Conservation (phyloP, 495 filamentous ascomycete genomes). For the Penicillium argentinense region DNA sequence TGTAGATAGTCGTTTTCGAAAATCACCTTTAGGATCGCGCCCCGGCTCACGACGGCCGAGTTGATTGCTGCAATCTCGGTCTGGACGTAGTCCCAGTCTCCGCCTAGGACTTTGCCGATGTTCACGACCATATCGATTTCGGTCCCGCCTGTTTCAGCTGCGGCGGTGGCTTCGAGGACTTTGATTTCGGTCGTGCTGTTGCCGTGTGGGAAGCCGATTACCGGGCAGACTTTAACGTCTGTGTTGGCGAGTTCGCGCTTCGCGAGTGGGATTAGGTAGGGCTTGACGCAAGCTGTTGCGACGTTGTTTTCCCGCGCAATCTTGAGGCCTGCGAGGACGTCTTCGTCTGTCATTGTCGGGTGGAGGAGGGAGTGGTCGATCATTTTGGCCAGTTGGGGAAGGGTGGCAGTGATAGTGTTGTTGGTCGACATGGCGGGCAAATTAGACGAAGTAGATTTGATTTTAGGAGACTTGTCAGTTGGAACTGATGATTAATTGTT, state of each 20-base stretch:
- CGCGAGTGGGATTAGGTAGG: slow-evolving; percentile 51
- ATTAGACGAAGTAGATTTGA: too few relatives aligned
- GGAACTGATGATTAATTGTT: too few relatives aligned
- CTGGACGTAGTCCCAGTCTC: slow-evolving; percentile 55
- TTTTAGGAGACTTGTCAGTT: too few relatives aligned
- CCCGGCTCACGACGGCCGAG: slow-evolving; percentile 33
- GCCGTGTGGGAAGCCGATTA: slow-evolving; percentile 60
- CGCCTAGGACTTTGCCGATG: slow-evolving; percentile 53
- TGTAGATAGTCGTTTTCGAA: slow-evolving; percentile 57
- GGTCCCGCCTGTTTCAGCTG: slow-evolving; percentile 43
- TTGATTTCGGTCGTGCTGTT: slow-evolving; percentile 56
- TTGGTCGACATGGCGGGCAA: too few relatives aligned
- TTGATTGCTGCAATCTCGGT: slow-evolving; percentile 52
- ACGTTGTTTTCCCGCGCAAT: slow-evolving; percentile 47
- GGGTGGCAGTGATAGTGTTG: slow-evolving; percentile 47
- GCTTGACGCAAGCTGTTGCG: slow-evolving; percentile 58
- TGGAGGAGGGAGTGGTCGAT: slow-evolving; percentile 63
- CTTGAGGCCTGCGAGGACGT: slow-evolving; percentile 49
- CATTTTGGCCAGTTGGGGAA: slow-evolving; percentile 53
- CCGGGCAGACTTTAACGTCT: slow-evolving; percentile 52
- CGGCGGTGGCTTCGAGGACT: slow-evolving; percentile 49
- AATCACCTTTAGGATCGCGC: slow-evolving; percentile 56
- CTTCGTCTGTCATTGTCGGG: slow-evolving; percentile 57
- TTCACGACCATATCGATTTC: slow-evolving; percentile 65
- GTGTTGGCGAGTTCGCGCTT: slow-evolving; percentile 42